Evolutionary conservation across 495 filamentous ascomycete genomes (phyloP), one percentile per base, ranked within the genome.

Genomic region (Corynascus novoguineensis): DNA sequence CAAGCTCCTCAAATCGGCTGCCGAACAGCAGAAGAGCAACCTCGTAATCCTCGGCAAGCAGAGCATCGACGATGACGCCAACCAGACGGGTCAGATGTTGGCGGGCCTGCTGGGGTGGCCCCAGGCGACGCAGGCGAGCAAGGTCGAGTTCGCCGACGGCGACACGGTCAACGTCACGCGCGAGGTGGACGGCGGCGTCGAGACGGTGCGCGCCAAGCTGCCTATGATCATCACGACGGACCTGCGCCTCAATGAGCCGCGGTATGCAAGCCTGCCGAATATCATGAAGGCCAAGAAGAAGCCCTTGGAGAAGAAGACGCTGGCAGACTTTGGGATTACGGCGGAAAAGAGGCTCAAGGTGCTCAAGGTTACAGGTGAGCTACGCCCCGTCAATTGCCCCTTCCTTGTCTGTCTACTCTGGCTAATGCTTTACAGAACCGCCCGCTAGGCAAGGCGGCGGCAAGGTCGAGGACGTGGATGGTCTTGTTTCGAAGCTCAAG

Each of bases 201-300:
- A 98, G 81, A 97, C 90, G 62, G 76, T 97, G 56, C 77, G 80
- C 65, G 84, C 86, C 17, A 85, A 85, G 76, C 69, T 98, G 73
- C 93, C 93, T 0, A 81, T 95, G 85, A 73, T 98, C 21, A 85
- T 98, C 57, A 98, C 93, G 57, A 95, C 93, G 58, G 93, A 98
- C 82, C 71, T 98, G 73, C 77, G 93, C 41, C 74, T 98, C 73
- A 97, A 98, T 70, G 88, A 95, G 81, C 95, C 93, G 53, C 75
- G 95, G 50, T 98, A 97, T 74, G 92, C 91, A 50, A 95, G 83
- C 71, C 69, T 98, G 79, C 92, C 90, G 63, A 97, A 97, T 73
- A 97, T 98, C 57, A 98, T 98, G 95, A 97, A 97, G 84, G 93
- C 93, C 53, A 97, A 97, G 87, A 98, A 97, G 88, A 98, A 97